Percentiles rank a stretch among this genome's conserved stretches.
phyloP scores from a whole-genome alignment of 2,329 filamentous ascomycete species.

The Xylariomycetidae sp. region DNA sequence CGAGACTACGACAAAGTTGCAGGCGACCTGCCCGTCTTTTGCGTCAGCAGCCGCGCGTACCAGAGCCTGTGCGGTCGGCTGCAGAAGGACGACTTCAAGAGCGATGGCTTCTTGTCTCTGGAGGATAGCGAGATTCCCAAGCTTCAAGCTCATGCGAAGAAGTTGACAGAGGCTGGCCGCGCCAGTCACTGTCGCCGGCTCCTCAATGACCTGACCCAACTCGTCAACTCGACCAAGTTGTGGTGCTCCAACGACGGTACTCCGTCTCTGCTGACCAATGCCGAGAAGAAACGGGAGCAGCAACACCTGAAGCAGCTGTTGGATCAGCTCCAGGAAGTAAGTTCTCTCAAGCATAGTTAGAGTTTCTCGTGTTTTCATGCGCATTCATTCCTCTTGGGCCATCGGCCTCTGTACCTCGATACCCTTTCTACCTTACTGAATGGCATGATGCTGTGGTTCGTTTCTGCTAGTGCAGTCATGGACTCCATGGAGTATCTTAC shows the following conservation, averaged over 20 bases:
- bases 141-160: conserved; percentile 52
- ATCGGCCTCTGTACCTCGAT: too few species aligned
- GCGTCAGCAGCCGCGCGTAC: conserved; percentile 56
- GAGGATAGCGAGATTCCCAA: conserved; percentile 55
- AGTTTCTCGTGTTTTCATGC: too few species aligned
- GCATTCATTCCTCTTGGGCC: too few species aligned
- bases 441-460: too few species aligned
- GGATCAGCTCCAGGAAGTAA: conserved; percentile 16
- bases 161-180: conserved; percentile 41
- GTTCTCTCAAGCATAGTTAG: too few species aligned
- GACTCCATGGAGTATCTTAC: too few species aligned
- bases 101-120: conserved; percentile 42
- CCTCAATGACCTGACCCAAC: conserved; percentile 42
- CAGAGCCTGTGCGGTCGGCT: conserved; percentile 54
- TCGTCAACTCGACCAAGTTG: conserved; percentile 44
- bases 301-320: conserved; percentile 15
- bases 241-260: conserved; percentile 12
- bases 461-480: too few species aligned
- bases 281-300: conserved; percentile 12
- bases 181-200: conserved; percentile 39
- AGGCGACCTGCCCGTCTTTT: conserved; percentile 54
- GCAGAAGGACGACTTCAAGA: conserved; percentile 40
- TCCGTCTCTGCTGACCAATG: conserved; percentile 9
- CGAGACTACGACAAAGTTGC: conserved; percentile 55
- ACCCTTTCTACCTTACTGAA: too few species aligned